Conservation (phyloP, 768 basidiomycete genomes). For the Multifurca ochricompacta region DNA sequence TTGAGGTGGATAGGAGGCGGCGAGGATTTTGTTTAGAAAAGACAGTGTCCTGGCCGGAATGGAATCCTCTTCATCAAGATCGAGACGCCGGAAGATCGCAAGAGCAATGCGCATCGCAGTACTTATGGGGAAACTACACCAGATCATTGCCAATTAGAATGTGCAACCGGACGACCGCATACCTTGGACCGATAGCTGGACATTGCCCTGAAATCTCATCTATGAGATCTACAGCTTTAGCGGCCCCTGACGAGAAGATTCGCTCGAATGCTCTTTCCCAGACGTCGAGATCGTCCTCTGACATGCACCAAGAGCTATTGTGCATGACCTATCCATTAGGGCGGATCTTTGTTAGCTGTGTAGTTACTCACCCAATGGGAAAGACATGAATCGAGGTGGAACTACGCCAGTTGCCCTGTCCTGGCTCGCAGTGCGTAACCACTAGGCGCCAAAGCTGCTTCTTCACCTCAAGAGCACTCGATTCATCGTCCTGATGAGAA, state of each 20-base stretch:
- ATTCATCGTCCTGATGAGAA: not conserved
- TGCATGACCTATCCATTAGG: not conserved
- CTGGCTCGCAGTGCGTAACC: not conserved
- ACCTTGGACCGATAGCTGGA: slow-evolving; percentile 3
- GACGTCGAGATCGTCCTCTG: slow-evolving; percentile 8
- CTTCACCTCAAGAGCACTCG: slow-evolving; percentile 2
- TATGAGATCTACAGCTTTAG: not conserved
- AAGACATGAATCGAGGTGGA: not conserved
- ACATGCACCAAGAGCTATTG: slow-evolving; percentile 14
- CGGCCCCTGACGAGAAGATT: not conserved
- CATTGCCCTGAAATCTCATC: slow-evolving; percentile 4
- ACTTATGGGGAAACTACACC: slow-evolving; percentile 3
- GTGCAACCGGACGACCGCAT: not conserved
- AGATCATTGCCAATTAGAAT: not conserved
- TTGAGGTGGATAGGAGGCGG: slow-evolving; percentile 6
- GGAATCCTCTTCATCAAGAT: not conserved
- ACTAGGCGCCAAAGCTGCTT: slow-evolving; percentile 12
- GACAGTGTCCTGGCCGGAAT: not conserved
- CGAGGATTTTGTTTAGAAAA: not conserved
- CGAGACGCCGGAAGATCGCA: slow-evolving; percentile 1
- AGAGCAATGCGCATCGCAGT: slow-evolving; percentile 4
- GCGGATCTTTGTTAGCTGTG: not conserved
- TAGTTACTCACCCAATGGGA: slow-evolving; percentile 5
- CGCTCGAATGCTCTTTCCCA: slow-evolving; percentile 10
- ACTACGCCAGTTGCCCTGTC: not conserved